phyloP scores from a whole-genome alignment of 441 rosid species.

The Erodium trifolium region DNA sequence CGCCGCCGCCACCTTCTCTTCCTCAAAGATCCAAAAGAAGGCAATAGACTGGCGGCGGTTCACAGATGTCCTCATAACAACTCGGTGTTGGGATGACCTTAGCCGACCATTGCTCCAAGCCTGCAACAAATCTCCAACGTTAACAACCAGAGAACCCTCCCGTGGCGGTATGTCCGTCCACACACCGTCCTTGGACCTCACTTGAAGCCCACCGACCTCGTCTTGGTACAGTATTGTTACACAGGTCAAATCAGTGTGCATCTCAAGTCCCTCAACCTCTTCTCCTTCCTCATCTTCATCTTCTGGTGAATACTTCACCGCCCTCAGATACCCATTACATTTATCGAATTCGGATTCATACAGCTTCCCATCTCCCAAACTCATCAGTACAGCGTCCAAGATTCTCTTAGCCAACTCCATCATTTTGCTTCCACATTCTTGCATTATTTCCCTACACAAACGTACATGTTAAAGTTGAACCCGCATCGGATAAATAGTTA shows the following conservation, averaged over 20 bases:
- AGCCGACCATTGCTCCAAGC: conserved; percentile 68
- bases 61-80: conserved; percentile 31
- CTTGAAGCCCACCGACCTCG: conserved; percentile 57
- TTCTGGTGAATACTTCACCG: conserved; percentile 35
- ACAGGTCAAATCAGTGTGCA: conserved; percentile 41
- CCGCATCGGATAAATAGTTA: no score
- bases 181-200: conserved; percentile 56
- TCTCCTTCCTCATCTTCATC: conserved; percentile 29
- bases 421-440: conserved; percentile 52
- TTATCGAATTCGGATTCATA: conserved; percentile 36
- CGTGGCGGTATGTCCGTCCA: conserved; percentile 55
- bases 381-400: conserved; percentile 32
- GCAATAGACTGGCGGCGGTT: conserved; percentile 30
- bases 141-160: conserved; percentile 31
- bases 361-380: conserved; percentile 39
- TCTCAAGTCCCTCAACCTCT: conserved; percentile 63
- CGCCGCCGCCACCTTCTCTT: no score
- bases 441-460: conserved; percentile 33
- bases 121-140: conserved; percentile 60
- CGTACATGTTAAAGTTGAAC: no score
- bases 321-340: conserved; percentile 61
- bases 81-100: no score
- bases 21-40: no score
- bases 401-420: conserved; percentile 41
- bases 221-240: conserved; percentile 66